Base-by-base conservation (phyloP, 768 basidiomycete genomes). In the Suillus luteus region DNA sequence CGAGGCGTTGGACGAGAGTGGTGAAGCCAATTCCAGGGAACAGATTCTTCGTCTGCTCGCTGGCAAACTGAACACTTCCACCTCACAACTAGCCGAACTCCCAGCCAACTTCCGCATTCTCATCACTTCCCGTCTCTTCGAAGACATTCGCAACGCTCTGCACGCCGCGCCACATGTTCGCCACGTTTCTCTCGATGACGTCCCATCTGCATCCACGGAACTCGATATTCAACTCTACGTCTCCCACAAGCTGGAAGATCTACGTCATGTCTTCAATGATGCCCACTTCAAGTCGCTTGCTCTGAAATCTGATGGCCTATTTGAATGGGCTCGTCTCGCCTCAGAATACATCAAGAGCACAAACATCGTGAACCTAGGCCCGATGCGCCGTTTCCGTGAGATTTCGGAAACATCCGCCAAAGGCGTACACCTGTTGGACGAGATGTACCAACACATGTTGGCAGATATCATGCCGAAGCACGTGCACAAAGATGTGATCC, bases 1-100 rank as follows among this genome's bases (percentile, higher is more conserved):
- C 19, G 74, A 75, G 44, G 72, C 61, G 3, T 54, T 73, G 41
- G 68, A 71, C 44, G 69, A 66, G 55, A 68, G 66, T 44, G 63
- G 62, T 9, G 59, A 67, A 5, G 40, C 38, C 6, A 38, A 24
- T 2, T 33, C 62, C 49, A 65, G 67, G 17, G 41, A 54, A n/a
- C 19, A 22, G 7, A 64, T 73, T 37, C 69, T 76, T 7, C 2
- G 24, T 24, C 24, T 66, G 10, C 44, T 67, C 12, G 17, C 59
- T 33, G 31, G 48, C 19, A 22, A 52, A 2, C 7, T 4, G 14
- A n/a, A 27, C 24, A 15, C 24, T 24, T 14, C 48, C 5, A 3
- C 38, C 24, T n/a, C 35, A 19, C n/a, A 27, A 40, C n/a, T 43
- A 31, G 11, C 49, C 8, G 7, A 27, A 12, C 43, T 61, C 7